Percentiles rank a stretch among this genome's conserved stretches.
Evolutionary conservation across 805 yeast species (phyloP).

Genomic region (Ogataea chonburiensis): DNA sequence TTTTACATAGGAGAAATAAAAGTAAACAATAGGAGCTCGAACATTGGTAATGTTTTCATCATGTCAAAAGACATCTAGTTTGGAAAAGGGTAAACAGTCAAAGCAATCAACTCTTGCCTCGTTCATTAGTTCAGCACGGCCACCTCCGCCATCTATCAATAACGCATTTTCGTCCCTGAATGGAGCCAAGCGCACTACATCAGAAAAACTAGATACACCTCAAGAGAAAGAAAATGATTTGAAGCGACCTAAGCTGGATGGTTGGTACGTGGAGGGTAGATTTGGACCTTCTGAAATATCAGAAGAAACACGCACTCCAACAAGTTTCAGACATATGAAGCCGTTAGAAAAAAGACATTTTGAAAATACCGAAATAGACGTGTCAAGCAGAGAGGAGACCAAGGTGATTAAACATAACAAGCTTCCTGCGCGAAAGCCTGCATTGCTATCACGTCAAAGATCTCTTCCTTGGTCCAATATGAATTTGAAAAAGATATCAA

Average conservation of each 20-base stretch:
- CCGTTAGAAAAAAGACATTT: conserved; percentile 20
- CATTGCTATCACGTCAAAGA: conserved; percentile 18
- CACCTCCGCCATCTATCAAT: conserved; percentile 2
- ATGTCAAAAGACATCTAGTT: conserved; percentile 10
- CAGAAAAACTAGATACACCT: background rate
- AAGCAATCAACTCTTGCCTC: conserved; percentile 23
- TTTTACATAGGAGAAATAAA: background rate
- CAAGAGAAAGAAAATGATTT: conserved; percentile 3
- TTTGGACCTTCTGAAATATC: conserved; percentile 3
- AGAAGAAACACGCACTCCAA: background rate
- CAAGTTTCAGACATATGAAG: conserved; percentile 25
- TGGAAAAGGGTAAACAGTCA: conserved; percentile 6
- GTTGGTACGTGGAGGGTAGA: conserved; percentile 1
- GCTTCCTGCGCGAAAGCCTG: conserved; percentile 7
- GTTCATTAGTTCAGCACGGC: conserved; percentile 18
- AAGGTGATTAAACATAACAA: background rate
- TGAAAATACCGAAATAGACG: conserved; percentile 10
- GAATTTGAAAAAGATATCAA: conserved; percentile 14
- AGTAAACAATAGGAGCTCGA: background rate
- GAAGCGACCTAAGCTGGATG: conserved; percentile 4
- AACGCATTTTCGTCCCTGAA: conserved; percentile 3
- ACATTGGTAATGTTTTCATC: conserved; percentile 13
- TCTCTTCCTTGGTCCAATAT: conserved; percentile 21
- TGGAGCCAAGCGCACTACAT: conserved; percentile 1
- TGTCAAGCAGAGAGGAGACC: background rate